Conservation (phyloP, 2,329 filamentous ascomycete species). For the Aquanectria penicillioides region DNA sequence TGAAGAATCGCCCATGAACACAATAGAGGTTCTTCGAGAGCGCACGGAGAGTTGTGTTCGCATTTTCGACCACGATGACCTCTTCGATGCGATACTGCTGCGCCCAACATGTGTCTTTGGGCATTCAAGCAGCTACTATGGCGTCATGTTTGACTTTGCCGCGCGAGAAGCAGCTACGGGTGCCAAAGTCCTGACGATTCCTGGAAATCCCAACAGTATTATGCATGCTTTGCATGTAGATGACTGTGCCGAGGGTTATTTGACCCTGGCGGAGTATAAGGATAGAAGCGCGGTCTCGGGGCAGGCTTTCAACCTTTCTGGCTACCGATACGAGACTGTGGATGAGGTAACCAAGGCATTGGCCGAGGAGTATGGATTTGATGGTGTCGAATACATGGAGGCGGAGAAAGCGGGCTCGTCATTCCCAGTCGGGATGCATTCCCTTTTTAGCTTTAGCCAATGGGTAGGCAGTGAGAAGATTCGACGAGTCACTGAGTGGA, state of each 20-base stretch:
- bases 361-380: conserved; percentile 52
- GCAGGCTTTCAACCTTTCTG: conserved; percentile 58
- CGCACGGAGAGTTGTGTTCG: conserved; percentile 46
- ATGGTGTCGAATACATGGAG: conserved; percentile 42
- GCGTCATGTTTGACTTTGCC: conserved; percentile 50
- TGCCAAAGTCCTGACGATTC: conserved; percentile 43
- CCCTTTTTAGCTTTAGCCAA: conserved; percentile 51
- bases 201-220: conserved; percentile 49
- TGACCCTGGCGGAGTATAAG: conserved; percentile 53
- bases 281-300: conserved; percentile 46
- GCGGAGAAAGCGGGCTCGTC: conserved; percentile 24
- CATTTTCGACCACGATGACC: conserved; percentile 47
- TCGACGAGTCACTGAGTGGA: conserved; percentile 52
- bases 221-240: conserved; percentile 60
- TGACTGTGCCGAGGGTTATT: conserved; percentile 59
- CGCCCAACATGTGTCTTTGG: conserved; percentile 60
- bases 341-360: conserved; percentile 51
- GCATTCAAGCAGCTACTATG: conserved; percentile 56
- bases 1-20: conserved; percentile 52
- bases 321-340: conserved; percentile 55
- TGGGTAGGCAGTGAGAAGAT: conserved; percentile 57
- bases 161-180: conserved; percentile 32
- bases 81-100: conserved; percentile 56
- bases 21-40: conserved; percentile 35
- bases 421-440: conserved; percentile 31